These are phyloP conservation scores for Malus hybrid DNA, from an alignment of 331 rosid genomes.

Conservation along the genomic window DNA sequence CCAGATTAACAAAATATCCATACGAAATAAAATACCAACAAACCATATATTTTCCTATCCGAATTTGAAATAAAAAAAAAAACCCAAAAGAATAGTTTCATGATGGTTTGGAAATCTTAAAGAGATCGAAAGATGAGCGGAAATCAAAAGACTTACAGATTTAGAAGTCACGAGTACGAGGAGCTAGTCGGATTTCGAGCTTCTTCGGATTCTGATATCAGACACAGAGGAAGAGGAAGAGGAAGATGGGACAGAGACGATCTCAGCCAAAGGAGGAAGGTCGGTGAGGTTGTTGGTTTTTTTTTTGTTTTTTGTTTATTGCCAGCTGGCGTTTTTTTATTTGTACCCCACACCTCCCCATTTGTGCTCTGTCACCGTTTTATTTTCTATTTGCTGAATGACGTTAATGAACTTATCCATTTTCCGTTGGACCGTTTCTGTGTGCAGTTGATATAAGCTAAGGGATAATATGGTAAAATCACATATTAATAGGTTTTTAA, in stretches of 20 bases:
- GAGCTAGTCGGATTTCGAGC: not conserved
- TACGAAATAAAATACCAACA: not conserved
- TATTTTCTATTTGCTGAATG: not conserved
- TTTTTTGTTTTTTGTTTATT: not conserved
- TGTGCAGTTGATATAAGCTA: not conserved
- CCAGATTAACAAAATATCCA: not conserved
- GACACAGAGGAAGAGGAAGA: not conserved
- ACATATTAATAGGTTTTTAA: too few species aligned
- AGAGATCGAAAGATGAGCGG: not conserved
- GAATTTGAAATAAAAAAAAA: not conserved
- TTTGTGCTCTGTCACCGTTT: not conserved
- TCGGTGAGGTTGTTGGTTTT: not conserved
- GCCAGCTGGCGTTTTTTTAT: not conserved
- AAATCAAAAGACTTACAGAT: constrained; percentile 24
- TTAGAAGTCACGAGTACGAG: constrained; percentile 9
- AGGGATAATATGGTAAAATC: not conserved
- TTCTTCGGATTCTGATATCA: not conserved
- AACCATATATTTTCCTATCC: not conserved
- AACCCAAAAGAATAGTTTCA: not conserved
- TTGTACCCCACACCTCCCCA: not conserved
- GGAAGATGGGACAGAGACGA: not conserved
- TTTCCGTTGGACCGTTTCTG: not conserved
- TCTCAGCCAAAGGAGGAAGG: not conserved
- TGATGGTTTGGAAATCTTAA: not conserved
- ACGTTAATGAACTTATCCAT: not conserved